Percentiles rank a stretch among this genome's conserved stretches.
phyloP scores from a whole-genome alignment of 192 early-diverging fungal species.

The Lobosporangium transversale region DNA sequence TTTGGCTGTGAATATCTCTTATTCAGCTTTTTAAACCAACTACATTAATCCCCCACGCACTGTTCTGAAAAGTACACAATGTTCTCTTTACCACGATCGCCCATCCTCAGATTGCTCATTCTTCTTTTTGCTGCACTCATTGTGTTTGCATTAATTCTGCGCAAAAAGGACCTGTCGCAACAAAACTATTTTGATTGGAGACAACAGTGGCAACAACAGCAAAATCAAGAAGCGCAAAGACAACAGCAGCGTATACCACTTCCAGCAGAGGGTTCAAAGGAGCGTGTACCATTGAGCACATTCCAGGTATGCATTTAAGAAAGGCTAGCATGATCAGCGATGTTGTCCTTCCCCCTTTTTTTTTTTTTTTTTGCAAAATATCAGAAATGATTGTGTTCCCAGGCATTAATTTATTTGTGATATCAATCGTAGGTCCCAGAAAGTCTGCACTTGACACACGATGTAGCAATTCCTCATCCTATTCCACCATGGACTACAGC shows the following conservation, averaged over 20 bases:
- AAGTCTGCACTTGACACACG: constrained; percentile 39
- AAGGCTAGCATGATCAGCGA: no score
- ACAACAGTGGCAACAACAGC: constrained; percentile 14
- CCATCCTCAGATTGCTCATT: constrained; percentile 28
- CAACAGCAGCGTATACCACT: constrained; percentile 6
- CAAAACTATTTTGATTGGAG: constrained; percentile 23
- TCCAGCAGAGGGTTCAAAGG: not conserved
- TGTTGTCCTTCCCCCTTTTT: no score
- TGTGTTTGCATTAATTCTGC: constrained; percentile 13
- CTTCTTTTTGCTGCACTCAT: constrained; percentile 3
- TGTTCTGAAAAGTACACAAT: no score
- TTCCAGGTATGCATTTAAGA: constrained; percentile 32
- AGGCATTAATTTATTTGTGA: not conserved
- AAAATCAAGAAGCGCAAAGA: not conserved
- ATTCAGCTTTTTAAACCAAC: no score
- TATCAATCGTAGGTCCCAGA: constrained; percentile 29
- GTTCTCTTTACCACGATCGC: constrained; percentile 39
- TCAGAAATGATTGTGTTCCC: not conserved
- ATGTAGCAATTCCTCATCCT: constrained; percentile 55
- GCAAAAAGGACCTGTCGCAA: not conserved
- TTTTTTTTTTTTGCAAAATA: no score
- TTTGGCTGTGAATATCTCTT: no score
- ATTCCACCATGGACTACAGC: constrained; percentile 54
- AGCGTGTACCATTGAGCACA: constrained; percentile 13
- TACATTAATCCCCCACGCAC: no score